Evolutionary conservation across 495 filamentous ascomycete species (phyloP), one percentile per base, ranked within the genome.

Genomic region (Xylaria cubensis): DNA sequence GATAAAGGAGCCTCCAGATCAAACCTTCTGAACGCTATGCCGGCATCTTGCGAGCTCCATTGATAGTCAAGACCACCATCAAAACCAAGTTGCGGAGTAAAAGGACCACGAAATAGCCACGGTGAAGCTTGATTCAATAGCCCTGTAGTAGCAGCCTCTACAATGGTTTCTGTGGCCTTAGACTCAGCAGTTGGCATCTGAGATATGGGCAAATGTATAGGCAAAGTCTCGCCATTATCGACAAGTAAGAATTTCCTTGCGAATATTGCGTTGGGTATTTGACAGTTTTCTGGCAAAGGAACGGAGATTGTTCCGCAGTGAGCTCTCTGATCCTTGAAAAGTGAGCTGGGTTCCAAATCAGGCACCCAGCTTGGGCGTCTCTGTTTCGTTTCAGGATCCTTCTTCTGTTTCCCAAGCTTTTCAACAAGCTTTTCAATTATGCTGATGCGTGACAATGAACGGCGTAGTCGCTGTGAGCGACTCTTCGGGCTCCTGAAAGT

Each of bases 91-190:
- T 80, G 77, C 0, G 78, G 78, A 1, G 78, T 80, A 32, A 80
- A 79, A 1, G 78, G 78, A 0, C 78, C 78, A 10, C 77, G 75
- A 62, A 79, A 80, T 15, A 61, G 73, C 77, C 81, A 75, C 24
- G 67, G 15, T n/a, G 70, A 62, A 62, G 69, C 42, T 68, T 63
- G 77, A 26, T 69, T 76, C 26, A 78, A 51, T 17, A 79, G 41
- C n/a, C 80, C 81, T 9, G 72, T 68, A 32, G 72, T 77, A 55
- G 84, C 62, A 64, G 87, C 56, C 62, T 86, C 63, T 83, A 84
- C 76, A 71, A 82, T 65, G 68, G 84, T 64, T 77, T 85, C 62
- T 74, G 84, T 70, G 17, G 79, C 64, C 71, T 86, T 72, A 56
- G 73, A 74, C 69, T 80, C 78, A 15, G 78, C 78, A 26, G 77